These are phyloP conservation scores for Vickermania ingenoplastis DNA, from an alignment of 208 protist species.

Conservation along the genomic window DNA sequence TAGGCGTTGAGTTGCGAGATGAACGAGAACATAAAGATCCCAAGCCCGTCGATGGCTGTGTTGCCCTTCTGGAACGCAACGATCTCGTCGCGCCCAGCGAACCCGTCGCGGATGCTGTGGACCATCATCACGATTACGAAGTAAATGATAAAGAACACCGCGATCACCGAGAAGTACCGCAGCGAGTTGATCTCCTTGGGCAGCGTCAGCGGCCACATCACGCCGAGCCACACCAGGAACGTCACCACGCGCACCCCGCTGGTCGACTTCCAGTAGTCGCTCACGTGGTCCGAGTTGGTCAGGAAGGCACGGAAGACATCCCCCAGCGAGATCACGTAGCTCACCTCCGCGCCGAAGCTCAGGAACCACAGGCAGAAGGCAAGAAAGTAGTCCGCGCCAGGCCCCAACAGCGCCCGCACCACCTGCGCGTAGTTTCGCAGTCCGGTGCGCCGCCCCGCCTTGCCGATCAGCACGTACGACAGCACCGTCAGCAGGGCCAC, in stretches of 20 bases:
- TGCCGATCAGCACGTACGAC: slow-evolving; percentile 35
- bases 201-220: slow-evolving; percentile 24
- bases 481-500: slow-evolving; percentile 42
- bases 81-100: slow-evolving; percentile 16
- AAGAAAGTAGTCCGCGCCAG: slow-evolving; percentile 38
- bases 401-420: slow-evolving; percentile 29
- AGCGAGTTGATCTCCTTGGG: slow-evolving; percentile 32
- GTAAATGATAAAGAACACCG: slow-evolving; percentile 15
- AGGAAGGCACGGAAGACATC: slow-evolving; percentile 34
- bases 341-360: slow-evolving; percentile 45
- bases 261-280: slow-evolving; percentile 7
- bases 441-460: slow-evolving; percentile 20
- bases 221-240: slow-evolving; percentile 10
- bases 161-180: slow-evolving; percentile 17
- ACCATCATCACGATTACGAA: slow-evolving; percentile 15
- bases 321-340: slow-evolving; percentile 44
- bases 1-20: slow-evolving; percentile 47
- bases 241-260: slow-evolving; percentile 12
- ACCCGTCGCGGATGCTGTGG: slow-evolving; percentile 7
- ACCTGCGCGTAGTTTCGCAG: slow-evolving; percentile 50
- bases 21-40: slow-evolving; percentile 54
- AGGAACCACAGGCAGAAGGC: slow-evolving; percentile 35
- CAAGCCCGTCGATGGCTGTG: slow-evolving; percentile 21
- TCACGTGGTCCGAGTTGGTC: background rate
- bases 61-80: slow-evolving; percentile 33